phyloP scores from a whole-genome alignment of 2,329 filamentous ascomycete genomes.

The Diaporthe eres region DNA sequence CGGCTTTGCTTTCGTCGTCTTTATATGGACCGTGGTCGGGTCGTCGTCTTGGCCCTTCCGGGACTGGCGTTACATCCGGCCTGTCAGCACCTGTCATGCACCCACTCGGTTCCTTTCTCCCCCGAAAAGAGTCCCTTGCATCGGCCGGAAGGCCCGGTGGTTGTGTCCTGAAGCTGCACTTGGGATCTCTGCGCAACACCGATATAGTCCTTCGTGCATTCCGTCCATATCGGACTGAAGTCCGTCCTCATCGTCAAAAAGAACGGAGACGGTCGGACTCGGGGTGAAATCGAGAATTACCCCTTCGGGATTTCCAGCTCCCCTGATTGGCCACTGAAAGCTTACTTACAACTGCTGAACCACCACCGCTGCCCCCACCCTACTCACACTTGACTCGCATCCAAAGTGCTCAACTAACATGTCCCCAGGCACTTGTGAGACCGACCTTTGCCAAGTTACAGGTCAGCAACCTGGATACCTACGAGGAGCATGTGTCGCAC shows the following conservation, averaged over 20 bases:
- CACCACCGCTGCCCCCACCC: not conserved
- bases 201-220: not conserved
- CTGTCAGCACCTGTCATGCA: conserved; percentile 20
- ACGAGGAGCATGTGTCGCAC: conserved; percentile 19
- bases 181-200: not conserved
- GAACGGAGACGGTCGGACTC: not conserved
- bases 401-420: not conserved
- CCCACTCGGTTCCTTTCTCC: not conserved
- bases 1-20: not conserved
- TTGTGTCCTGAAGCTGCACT: not conserved
- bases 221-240: not conserved
- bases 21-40: not conserved
- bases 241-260: not conserved
- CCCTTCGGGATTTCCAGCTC: not conserved
- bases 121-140: conserved; percentile 13
- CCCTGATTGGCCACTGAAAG: conserved; percentile 2
- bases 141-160: not conserved
- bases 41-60: not conserved
- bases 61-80: not conserved
- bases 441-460: conserved; percentile 15
- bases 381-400: not conserved
- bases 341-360: not conserved
- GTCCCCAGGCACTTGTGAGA: conserved; percentile 7
- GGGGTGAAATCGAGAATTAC: not conserved
- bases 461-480: conserved; percentile 30